Base-by-base conservation (phyloP, 2,329 filamentous ascomycete genomes). In the Venturia carpophila region DNA sequence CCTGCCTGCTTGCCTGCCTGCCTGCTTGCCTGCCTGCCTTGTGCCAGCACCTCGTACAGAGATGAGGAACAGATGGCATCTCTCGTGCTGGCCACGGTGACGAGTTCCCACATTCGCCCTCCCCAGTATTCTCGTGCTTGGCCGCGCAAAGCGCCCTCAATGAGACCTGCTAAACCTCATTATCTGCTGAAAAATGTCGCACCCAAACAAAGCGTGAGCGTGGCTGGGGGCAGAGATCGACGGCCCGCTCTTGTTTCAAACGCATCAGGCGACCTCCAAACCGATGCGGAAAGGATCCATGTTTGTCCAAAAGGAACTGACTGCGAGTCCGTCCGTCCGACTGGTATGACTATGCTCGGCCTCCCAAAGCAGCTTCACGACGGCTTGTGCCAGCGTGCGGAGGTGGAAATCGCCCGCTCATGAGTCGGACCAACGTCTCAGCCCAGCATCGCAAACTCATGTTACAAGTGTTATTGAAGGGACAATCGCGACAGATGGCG, bases 181-280 rank as follows among this genome's bases (percentile, higher is more conserved):
- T n/a, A n/a, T n/a, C n/a, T n/a, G n/a, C n/a, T n/a, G n/a, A 9
- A 3, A 15, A 42, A 42, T 42, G 39, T 41, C 21, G 45, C 17
- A 17, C 45, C 45, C 45, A 47, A 47, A 47, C 45, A 9, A 47
- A 52, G 13, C 24, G 27, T 39, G 52, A 58, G 30, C 9, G n/a
- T 58, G 15, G 27, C 9, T 6, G 24, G 37, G 27, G 52, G 52
- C 49, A 37, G 49, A 17, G 1, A 58, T 58, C 19, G 27, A 58
- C 52, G 52, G 52, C 52, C 52, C 52, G 52, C 27, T 58, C 30
- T 58, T 58, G 52, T 58, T 58, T 58, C 52, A 58, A n/a, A 37
- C 52, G 45, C 24, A n/a, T 47, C 7, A 58, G 52, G 52, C 52
- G 30, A 58, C 30, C 3, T 58, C 52, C 30, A 58, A 39, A 52